phyloP scores from a whole-genome alignment of 805 yeast genomes.

The Lipomyces orientalis region DNA sequence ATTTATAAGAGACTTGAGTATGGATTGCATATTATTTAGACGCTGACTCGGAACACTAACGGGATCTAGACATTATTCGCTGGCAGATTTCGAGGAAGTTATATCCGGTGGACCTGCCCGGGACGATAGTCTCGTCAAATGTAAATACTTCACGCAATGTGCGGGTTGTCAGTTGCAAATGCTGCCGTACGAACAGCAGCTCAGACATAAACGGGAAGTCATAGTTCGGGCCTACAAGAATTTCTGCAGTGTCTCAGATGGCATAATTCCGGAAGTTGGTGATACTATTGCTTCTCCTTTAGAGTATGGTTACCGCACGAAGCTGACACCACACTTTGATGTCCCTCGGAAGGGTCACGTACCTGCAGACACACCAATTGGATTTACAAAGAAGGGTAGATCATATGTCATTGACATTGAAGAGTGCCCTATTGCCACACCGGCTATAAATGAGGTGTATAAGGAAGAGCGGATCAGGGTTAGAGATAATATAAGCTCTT shows the following conservation, averaged over 20 bases:
- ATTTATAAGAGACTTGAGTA: conserved; percentile 64
- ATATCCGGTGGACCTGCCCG: conserved; percentile 52
- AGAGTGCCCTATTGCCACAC: conserved; percentile 89
- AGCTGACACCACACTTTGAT: conserved; percentile 94
- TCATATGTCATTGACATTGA: conserved; percentile 83
- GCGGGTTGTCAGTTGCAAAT: conserved; percentile 95
- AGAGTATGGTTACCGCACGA: conserved; percentile 81
- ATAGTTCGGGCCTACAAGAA: conserved; percentile 80
- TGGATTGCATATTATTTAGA: conserved; percentile 46
- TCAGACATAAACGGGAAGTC: conserved; percentile 72
- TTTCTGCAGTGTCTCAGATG: conserved; percentile 55
- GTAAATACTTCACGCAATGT: conserved; percentile 88
- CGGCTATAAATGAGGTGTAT: conserved; percentile 75
- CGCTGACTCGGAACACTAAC: not conserved
- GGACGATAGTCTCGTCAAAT: conserved; percentile 66
- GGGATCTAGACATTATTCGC: conserved; percentile 54
- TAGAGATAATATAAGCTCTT: conserved; percentile 53
- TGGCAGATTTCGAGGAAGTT: conserved; percentile 71
- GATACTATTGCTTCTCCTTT: conserved; percentile 78
- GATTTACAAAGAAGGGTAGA: conserved; percentile 84
- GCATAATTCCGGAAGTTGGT: conserved; percentile 62
- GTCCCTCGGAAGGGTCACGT: conserved; percentile 58
- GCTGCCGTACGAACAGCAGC: conserved; percentile 72
- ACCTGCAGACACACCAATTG: conserved; percentile 61
- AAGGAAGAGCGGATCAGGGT: conserved; percentile 67